Conservation (phyloP, 2,329 filamentous ascomycete species). For the Huntiella savannae region DNA sequence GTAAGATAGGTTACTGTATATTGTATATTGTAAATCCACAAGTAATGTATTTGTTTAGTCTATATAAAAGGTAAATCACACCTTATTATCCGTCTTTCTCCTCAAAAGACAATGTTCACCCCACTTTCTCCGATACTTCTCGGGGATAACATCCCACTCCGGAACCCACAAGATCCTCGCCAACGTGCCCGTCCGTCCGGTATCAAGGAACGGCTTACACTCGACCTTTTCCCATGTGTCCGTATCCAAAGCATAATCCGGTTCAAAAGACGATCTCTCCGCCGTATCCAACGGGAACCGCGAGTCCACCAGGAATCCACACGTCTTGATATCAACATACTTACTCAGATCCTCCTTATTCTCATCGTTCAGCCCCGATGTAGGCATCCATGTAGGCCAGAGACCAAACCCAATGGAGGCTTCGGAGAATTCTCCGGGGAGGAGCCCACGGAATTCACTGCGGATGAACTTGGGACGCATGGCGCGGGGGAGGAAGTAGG, state of each 20-base stretch:
- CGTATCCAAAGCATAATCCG: slow-evolving; percentile 56
- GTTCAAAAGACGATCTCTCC: slow-evolving; percentile 33
- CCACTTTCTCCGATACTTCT: slow-evolving; percentile 56
- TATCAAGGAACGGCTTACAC: slow-evolving; percentile 68
- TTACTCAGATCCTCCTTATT: slow-evolving; percentile 77
- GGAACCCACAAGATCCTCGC: slow-evolving; percentile 72
- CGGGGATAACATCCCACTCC: slow-evolving; percentile 47
- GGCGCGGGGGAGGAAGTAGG: slow-evolving; percentile 69
- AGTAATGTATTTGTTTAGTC: background rate
- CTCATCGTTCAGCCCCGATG: slow-evolving; percentile 74
- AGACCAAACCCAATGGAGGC: slow-evolving; percentile 48
- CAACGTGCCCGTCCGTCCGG: slow-evolving; percentile 50
- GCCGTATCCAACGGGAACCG: slow-evolving; percentile 44
- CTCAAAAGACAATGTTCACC: slow-evolving; percentile 68
- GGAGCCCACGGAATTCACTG: slow-evolving; percentile 71
- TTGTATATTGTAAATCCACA: no score
- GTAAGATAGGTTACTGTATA: background rate
- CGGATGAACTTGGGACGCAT: slow-evolving; percentile 79
- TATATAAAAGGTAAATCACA: background rate
- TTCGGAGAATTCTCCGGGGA: slow-evolving; percentile 81
- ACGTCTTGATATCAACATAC: slow-evolving; percentile 60
- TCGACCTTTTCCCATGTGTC: slow-evolving; percentile 60
- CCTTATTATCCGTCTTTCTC: slow-evolving; percentile 1
- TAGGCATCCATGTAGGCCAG: slow-evolving; percentile 62
- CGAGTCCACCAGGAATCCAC: slow-evolving; percentile 75